Evolutionary conservation across 495 filamentous ascomycete species (phyloP), one percentile per base, ranked within the genome.

Genomic region (Hyaloscypha finlandica): DNA sequence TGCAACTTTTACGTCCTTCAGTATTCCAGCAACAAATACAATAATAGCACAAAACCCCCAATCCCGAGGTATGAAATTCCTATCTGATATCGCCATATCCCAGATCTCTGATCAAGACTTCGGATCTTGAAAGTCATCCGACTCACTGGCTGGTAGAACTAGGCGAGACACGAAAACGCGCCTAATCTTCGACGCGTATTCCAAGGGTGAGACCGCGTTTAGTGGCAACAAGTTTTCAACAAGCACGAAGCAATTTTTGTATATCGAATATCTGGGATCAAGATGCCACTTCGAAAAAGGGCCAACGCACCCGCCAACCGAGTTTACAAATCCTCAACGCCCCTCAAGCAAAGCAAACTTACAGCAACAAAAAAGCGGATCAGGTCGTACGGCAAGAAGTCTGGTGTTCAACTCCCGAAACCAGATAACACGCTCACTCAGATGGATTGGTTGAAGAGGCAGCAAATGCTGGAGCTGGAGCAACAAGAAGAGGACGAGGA

Each of bases 371-470:
- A 68, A n/a, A 72, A 69, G 22, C 59, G 72, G 0, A 68, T 78
- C 55, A 79, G 69, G 62, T 81, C 75, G 0, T 84, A 83, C 71
- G 77, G 79, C 3, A 74, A 73, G 57, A 68, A 72, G 9, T 59
- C 71, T 20, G 62, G 51, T 31, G 32, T 29, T 4, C 8, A 74
- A 19, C 65, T 79, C 9, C 61, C 73, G 51, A 72, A 68, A 51
- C 81, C 84, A 71, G 74, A 78, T 37, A 48, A 48, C 16, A 85
- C 83, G 6, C 67, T 85, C 69, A 85, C 83, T 6, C 82, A 85
- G 74, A 78, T 84, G 68, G 75, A 76, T 63, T 82, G 65, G 29
- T 52, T 73, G 32, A 66, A 42, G 12, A 48, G 59, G 32, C 64
- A 73, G 9, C 58, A 53, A 16, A 67, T 56, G 20, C 56, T 37